Percentiles rank a stretch among this genome's conserved stretches.
phyloP scores from a whole-genome alignment of 2,329 filamentous ascomycete genomes.

The Byssochlamys sp. region DNA sequence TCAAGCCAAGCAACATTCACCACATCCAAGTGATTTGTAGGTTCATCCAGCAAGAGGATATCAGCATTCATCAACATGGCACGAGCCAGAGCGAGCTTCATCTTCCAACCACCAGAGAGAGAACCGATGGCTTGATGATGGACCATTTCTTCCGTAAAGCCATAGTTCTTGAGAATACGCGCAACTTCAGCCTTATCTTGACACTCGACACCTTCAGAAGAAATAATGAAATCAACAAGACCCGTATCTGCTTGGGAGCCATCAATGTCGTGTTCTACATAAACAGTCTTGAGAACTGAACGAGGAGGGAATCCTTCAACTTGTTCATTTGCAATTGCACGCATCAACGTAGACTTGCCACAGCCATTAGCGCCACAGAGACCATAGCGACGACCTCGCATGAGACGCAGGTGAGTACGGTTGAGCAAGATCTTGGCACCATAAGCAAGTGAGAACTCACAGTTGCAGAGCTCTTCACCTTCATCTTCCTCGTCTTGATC shows the following conservation, averaged over 20 bases:
- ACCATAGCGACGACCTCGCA: slow-evolving; percentile 99
- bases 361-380: slow-evolving; percentile 98
- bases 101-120: slow-evolving; percentile 99
- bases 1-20: slow-evolving; percentile 99
- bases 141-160: too few species aligned
- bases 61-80: slow-evolving; percentile 94
- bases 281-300: slow-evolving; percentile 99
- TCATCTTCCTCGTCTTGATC: slow-evolving; percentile 76
- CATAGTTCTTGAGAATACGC: too few species aligned
- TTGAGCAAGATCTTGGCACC: slow-evolving; percentile 99
- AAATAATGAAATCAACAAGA: too few species aligned
- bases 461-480: slow-evolving; percentile 99
- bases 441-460: slow-evolving; percentile 98
- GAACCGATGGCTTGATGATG: slow-evolving; percentile 82
- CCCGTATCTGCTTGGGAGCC: slow-evolving; percentile 98
- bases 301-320: slow-evolving; percentile 99
- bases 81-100: slow-evolving; percentile 98
- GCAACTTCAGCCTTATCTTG: slow-evolving; percentile 60
- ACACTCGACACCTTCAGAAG: slow-evolving; percentile 81
- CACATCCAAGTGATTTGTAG: slow-evolving; percentile 98
- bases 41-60: slow-evolving; percentile 96
- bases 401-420: slow-evolving; percentile 91
- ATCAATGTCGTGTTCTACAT: slow-evolving; percentile 99
- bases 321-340: slow-evolving; percentile 99
- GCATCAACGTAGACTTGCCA: slow-evolving; percentile 99